phyloP scores from a whole-genome alignment of 2,329 filamentous ascomycete species.

The Leptographium radiaticola region DNA sequence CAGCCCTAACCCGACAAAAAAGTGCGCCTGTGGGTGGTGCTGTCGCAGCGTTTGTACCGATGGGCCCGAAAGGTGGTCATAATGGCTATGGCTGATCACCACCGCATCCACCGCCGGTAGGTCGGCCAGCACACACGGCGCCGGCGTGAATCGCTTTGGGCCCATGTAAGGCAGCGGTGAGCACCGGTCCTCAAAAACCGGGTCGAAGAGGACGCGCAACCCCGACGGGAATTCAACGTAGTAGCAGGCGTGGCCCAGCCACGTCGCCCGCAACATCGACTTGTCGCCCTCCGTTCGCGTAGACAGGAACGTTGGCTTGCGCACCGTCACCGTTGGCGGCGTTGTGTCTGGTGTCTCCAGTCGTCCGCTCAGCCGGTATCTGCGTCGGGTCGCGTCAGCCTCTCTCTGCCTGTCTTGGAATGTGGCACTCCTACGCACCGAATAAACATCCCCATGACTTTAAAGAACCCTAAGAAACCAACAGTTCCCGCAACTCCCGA shows the following conservation, averaged over 20 bases:
- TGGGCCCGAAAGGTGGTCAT: conserved; percentile 76
- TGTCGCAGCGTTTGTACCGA: conserved; percentile 59
- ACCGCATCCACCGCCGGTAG: conserved; percentile 66
- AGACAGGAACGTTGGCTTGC: conserved; percentile 52
- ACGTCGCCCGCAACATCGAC: conserved; percentile 62
- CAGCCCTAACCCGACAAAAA: conserved; percentile 76
- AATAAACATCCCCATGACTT: conserved; percentile 20
- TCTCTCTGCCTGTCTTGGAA: not conserved
- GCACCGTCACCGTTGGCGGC: conserved; percentile 52
- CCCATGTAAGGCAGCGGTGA: conserved; percentile 57
- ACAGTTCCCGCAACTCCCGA: conserved; percentile 5
- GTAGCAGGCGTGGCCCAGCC: conserved; percentile 92
- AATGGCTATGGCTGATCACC: conserved; percentile 81
- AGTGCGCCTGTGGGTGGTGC: conserved; percentile 65
- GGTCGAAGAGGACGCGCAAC: conserved; percentile 81
- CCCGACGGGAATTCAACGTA: conserved; percentile 82
- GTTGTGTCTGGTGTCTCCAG: conserved; percentile 44
- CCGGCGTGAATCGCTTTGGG: conserved; percentile 65
- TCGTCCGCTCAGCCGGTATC: conserved; percentile 21
- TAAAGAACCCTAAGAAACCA: conserved; percentile 2
- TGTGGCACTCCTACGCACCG: conserved; percentile 18
- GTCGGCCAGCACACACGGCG: conserved; percentile 64
- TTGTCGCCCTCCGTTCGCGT: conserved; percentile 24
- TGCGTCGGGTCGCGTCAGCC: not conserved
- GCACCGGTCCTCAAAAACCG: conserved; percentile 82